Evolutionary conservation across 2,329 filamentous ascomycete genomes (phyloP).

Genomic region (Ophiostoma pallidulum): DNA sequence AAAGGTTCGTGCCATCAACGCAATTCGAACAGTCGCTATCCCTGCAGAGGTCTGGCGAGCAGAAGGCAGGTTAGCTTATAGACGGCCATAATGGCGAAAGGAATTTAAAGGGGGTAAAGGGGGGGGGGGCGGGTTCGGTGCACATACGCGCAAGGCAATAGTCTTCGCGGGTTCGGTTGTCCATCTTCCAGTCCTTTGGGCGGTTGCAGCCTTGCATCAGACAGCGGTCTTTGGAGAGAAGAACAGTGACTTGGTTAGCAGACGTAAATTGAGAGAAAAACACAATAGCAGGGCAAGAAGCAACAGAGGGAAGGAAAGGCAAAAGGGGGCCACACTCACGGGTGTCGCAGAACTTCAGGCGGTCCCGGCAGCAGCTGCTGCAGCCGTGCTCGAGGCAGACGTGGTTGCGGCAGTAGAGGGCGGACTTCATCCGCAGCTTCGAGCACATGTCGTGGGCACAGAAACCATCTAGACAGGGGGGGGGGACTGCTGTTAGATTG

Average conservation of each 20-base stretch:
- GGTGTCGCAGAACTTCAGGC: slow-evolving; percentile 5
- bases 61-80: no score
- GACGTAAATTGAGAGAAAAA: no score
- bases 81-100: not conserved
- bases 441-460: slow-evolving; percentile 1
- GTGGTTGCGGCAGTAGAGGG: slow-evolving; percentile 12
- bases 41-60: slow-evolving; percentile 12
- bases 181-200: slow-evolving; percentile 10
- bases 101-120: not conserved
- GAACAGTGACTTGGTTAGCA: no score
- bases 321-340: slow-evolving; percentile 7
- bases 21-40: not conserved
- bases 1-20: slow-evolving; percentile 1
- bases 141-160: slow-evolving; percentile 13
- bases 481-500: no score
- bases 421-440: slow-evolving; percentile 1
- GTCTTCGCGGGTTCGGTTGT: slow-evolving; percentile 4
- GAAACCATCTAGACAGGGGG: slow-evolving; percentile 8
- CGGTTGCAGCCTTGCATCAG: not conserved
- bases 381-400: slow-evolving; percentile 14
- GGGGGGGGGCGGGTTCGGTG: not conserved
- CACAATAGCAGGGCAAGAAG: not conserved
- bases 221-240: slow-evolving; percentile 15
- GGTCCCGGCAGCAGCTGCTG: not conserved
- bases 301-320: not conserved